Evolutionary conservation across 1,284 basidiomycete genomes (phyloP).

Genomic region (Volvariella surrecta): DNA sequence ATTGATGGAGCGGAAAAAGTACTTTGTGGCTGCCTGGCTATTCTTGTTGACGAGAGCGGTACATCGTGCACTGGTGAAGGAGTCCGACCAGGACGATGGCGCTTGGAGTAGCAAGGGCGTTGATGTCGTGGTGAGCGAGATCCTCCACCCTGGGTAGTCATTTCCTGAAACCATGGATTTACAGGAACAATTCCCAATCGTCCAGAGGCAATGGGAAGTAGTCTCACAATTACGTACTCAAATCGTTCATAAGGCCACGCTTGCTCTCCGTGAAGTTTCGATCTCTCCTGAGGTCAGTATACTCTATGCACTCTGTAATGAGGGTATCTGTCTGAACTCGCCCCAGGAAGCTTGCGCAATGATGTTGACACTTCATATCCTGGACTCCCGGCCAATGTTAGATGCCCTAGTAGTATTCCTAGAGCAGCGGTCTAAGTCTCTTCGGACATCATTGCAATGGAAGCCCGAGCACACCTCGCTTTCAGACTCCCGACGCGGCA

Average conservation of each 20-base stretch:
- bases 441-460: constrained; percentile 42
- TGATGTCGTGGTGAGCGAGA: constrained; percentile 44
- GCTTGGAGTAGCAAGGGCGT: constrained; percentile 56
- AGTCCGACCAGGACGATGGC: constrained; percentile 52
- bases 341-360: constrained; percentile 63
- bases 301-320: not conserved
- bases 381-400: constrained; percentile 71
- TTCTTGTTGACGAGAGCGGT: constrained; percentile 82
- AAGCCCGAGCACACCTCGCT: constrained; percentile 13
- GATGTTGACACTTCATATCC: constrained; percentile 71
- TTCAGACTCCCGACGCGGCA: constrained; percentile 2
- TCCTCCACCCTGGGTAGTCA: not conserved
- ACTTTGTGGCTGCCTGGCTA: constrained; percentile 77
- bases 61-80: constrained; percentile 53
- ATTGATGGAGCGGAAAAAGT: constrained; percentile 70
- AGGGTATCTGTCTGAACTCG: constrained; percentile 8
- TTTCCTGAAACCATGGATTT: constrained; percentile 6
- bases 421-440: constrained; percentile 59
- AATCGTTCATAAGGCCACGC: constrained; percentile 75
- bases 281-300: constrained; percentile 38
- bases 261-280: constrained; percentile 56
- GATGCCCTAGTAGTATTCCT: constrained; percentile 69
- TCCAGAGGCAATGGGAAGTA: constrained; percentile 85
- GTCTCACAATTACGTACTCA: constrained; percentile 78
- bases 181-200: constrained; percentile 73